These are phyloP conservation scores for Tolypocladium endophyticum DNA, from an alignment of 2,329 filamentous ascomycete species.

Conservation along the genomic window DNA sequence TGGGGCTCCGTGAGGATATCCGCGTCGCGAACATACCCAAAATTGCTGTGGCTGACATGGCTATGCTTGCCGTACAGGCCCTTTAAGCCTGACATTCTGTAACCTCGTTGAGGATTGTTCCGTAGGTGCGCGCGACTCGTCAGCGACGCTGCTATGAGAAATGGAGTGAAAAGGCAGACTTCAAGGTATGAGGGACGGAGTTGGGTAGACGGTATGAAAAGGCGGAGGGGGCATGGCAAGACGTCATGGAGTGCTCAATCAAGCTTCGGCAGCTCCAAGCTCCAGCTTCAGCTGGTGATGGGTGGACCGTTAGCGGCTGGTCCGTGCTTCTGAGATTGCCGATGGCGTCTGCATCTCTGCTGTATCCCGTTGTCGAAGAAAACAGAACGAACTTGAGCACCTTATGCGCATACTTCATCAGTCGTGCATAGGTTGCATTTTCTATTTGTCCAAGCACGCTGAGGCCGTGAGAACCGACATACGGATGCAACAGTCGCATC, in stretches of 20 bases:
- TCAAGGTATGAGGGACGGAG: background rate
- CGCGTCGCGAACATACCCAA: slow-evolving; percentile 20
- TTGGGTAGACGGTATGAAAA: background rate
- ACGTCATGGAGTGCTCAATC: background rate
- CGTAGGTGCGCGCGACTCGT: background rate
- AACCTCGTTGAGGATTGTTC: background rate
- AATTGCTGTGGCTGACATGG: slow-evolving; percentile 23
- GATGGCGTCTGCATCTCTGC: background rate
- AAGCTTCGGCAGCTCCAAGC: slow-evolving; percentile 1
- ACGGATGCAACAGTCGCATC: background rate
- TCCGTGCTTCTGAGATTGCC: background rate
- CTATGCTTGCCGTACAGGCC: slow-evolving; percentile 20
- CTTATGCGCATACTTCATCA: no score
- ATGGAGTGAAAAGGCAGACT: background rate
- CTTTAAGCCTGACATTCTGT: slow-evolving; percentile 21
- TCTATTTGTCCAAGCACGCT: no score
- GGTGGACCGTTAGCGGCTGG: background rate
- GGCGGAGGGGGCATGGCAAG: background rate
- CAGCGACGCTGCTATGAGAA: background rate
- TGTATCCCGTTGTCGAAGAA: no score
- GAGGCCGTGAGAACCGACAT: background rate
- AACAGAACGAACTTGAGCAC: no score
- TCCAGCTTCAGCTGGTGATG: background rate
- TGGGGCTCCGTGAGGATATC: background rate
- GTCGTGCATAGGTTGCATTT: no score